A percentile compares a stretch with the other conserved stretches of the same genome.
These are phyloP conservation scores for Triticum dicoccoides DNA, from an alignment of 176 grass and related monocot species.

Conservation along the genomic window DNA sequence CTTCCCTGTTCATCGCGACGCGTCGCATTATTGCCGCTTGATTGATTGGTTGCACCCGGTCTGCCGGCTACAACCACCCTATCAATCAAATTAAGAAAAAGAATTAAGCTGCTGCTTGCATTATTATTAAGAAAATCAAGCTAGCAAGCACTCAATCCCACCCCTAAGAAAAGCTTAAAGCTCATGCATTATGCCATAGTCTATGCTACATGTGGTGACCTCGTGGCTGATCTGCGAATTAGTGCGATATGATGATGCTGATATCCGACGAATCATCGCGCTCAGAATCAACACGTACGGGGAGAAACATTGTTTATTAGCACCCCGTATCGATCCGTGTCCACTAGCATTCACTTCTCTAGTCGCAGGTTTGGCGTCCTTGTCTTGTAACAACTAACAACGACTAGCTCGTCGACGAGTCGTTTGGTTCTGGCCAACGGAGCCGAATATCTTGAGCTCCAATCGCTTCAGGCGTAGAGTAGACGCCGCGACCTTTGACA, in stretches of 20 bases:
- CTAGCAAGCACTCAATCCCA: background rate
- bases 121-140: background rate
- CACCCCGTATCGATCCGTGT: no score
- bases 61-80: background rate
- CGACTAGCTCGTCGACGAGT: background rate
- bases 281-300: background rate
- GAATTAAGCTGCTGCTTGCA: background rate
- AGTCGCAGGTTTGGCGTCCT: background rate
- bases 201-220: slow-evolving; percentile 15
- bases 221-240: slow-evolving; percentile 14
- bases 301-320: background rate
- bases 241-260: slow-evolving; percentile 25
- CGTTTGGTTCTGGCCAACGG: background rate
- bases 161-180: slow-evolving; percentile 19
- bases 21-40: slow-evolving; percentile 4
- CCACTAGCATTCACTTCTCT: background rate
- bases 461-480: background rate
- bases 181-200: background rate
- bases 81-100: background rate
- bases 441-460: background rate
- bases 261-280: background rate
- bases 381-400: background rate
- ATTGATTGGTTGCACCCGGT: slow-evolving; percentile 7
- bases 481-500: background rate
- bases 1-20: background rate